These are phyloP conservation scores for Sambucus nigra DNA, from an alignment of 129 eudicot species.

Conservation along the genomic window DNA sequence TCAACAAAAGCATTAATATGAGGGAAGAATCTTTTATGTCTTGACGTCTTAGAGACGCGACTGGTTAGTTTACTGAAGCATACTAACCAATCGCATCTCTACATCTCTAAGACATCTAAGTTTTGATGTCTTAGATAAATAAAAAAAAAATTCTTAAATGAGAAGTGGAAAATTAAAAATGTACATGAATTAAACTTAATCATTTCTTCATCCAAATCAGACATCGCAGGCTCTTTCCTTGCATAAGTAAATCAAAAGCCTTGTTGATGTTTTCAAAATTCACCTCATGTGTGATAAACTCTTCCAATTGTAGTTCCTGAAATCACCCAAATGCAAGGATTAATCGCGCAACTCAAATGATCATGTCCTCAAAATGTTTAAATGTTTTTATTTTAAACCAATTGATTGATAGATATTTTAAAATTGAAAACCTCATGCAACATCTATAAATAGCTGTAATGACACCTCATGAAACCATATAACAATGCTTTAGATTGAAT, in stretches of 20 bases:
- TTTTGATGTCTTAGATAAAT: too few species aligned
- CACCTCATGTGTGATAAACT: slow-evolving; percentile 49
- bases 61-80: too few species aligned
- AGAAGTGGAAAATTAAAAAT: too few species aligned
- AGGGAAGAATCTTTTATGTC: too few species aligned
- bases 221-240: slow-evolving; percentile 45
- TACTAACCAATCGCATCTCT: too few species aligned
- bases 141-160: too few species aligned
- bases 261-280: slow-evolving; percentile 36
- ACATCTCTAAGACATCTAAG: too few species aligned
- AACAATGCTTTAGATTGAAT: too few species aligned
- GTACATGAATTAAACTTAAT: too few species aligned
- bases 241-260: slow-evolving; percentile 38
- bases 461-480: too few species aligned
- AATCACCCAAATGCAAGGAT: background rate
- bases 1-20: background rate
- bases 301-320: slow-evolving; percentile 40
- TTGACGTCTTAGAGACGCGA: too few species aligned
- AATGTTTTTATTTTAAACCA: background rate
- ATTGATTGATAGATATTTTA: background rate
- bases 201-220: slow-evolving; percentile 50
- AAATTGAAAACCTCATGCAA: background rate
- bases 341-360: background rate
- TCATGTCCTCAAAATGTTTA: background rate
- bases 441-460: too few species aligned